These are phyloP conservation scores for Cajanus cajan DNA, from an alignment of 306 rosid species.

Conservation along the genomic window DNA sequence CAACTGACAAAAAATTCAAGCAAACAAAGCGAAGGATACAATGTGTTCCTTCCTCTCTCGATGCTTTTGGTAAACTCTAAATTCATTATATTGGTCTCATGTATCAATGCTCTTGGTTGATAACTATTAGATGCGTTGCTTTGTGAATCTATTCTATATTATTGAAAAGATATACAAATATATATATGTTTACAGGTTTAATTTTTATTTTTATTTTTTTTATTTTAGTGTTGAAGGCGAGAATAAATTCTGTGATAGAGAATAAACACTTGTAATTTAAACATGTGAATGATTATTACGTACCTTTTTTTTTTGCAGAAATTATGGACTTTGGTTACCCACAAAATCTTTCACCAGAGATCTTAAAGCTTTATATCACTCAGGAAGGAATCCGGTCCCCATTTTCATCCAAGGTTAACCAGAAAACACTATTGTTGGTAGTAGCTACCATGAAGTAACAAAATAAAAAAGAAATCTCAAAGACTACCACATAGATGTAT, in stretches of 20 bases:
- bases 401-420: slow-evolving; percentile 83
- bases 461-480: neutral
- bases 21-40: neutral
- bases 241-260: neutral
- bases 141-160: neutral
- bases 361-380: slow-evolving; percentile 84
- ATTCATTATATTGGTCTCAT: neutral
- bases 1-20: neutral
- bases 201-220: too few relatives aligned
- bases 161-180: neutral
- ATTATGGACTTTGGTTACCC: slow-evolving; percentile 98
- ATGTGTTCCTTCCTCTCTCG: neutral
- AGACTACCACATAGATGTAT: neutral
- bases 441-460: slow-evolving; percentile 2
- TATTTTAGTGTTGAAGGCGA: neutral
- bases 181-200: too few relatives aligned
- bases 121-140: neutral
- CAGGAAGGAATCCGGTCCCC: slow-evolving; percentile 98
- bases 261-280: neutral
- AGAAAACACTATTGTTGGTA: neutral
- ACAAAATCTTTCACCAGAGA: slow-evolving; percentile 93
- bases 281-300: slow-evolving; percentile 10
- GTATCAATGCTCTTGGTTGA: neutral
- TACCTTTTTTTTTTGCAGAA: slow-evolving; percentile 48
- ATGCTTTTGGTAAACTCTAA: neutral